Conservation (phyloP, 129 eudicot genomes). For the Chrysanthemum lavandulifolium region DNA sequence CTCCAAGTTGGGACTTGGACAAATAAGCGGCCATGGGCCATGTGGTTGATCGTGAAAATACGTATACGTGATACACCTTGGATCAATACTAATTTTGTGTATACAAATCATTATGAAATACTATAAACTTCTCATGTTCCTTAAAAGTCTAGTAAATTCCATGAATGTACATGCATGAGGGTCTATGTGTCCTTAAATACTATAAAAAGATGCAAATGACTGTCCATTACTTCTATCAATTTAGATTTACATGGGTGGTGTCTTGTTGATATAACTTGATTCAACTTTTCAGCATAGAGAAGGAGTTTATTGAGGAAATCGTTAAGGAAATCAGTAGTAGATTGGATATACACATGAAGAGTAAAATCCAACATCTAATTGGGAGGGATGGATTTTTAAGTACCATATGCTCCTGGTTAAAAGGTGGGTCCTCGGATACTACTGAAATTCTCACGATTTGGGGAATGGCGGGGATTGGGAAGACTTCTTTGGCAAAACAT, state of each 20-base stretch:
- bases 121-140: too few relatives aligned
- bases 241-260: background rate
- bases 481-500: background rate
- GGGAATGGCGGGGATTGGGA: background rate
- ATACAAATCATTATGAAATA: too few relatives aligned
- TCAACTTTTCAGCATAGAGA: background rate
- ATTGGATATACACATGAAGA: background rate
- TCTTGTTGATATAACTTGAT: background rate
- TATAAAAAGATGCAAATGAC: too few relatives aligned
- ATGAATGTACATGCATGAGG: too few relatives aligned
- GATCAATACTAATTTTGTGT: too few relatives aligned
- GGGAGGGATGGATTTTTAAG: background rate
- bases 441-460: background rate
- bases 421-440: background rate
- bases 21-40: too few relatives aligned
- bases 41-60: too few relatives aligned
- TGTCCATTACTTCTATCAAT: too few relatives aligned
- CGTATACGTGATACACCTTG: too few relatives aligned
- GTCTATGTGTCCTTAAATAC: too few relatives aligned
- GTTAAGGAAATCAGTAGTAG: background rate
- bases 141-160: too few relatives aligned
- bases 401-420: background rate
- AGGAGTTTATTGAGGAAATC: background rate
- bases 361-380: background rate
- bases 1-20: too few relatives aligned